Evolutionary conservation across 345 rosid species (phyloP), one percentile per base, ranked within the genome.

Genomic region (Carallia pectinifolia): DNA sequence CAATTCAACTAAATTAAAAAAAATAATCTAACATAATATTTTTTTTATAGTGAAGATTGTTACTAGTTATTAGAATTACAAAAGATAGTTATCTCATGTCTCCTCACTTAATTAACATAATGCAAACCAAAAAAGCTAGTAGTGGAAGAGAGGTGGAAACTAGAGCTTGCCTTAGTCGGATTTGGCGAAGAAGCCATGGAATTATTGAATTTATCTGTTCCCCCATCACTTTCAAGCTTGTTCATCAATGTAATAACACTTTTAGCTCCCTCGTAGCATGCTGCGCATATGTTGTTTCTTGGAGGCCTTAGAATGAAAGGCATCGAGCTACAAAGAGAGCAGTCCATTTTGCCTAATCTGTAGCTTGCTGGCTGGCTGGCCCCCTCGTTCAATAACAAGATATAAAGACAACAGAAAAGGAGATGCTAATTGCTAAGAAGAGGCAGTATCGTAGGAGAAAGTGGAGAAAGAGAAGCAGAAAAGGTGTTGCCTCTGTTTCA

Each of bases 301-400:
- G 97, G 96, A 23, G 97, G 97, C 78, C 96, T 81, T 40, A 91
- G 75, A 64, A 84, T 80, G 3, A 82, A 67, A 15, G 98, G 97
- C 87, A 89, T 83, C 6, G 97, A 77, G 58, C 83, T 85, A 63
- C 98, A 91, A 3, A 93, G 82, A 0, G 91, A 87, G 81, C 98
- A 93, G 71, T 93, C 98, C 97, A 92, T 92, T 44, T 19, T 67
- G 23, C 36, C 60, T 44, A 10, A 44, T 44, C 48, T 15, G 16
- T 44, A 1, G 47, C 48, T 0, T 2, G 48, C 52, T 58, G 53
- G 2, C 1, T 50, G 5, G 17, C 19, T 0, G 15, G 7, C 31
- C 23, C 6, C 4, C 2, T 12, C 39, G 34, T 39, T 39, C 53
- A 48, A 65, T 8, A 62, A 50, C 19, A 71, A 38, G 27, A 53